These are phyloP conservation scores for Vanilla planifolia DNA, from an alignment of 106 monocot species.

Conservation along the genomic window DNA sequence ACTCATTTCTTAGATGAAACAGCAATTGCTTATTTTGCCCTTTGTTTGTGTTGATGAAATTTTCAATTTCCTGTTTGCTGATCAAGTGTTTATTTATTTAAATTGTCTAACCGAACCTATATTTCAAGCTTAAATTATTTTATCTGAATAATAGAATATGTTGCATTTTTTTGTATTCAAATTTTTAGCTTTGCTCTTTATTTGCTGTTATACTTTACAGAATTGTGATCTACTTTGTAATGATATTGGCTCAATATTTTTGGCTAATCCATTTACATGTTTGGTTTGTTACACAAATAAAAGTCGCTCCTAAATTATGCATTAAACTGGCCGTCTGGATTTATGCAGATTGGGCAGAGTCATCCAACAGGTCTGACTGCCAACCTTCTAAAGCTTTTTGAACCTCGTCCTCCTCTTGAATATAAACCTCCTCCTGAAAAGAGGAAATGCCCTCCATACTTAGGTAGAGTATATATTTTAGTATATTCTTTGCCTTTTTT, in stretches of 20 bases:
- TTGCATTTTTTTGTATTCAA: no score
- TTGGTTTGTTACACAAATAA: not conserved
- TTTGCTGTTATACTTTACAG: not conserved
- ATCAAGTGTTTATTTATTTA: no score
- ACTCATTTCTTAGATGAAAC: no score
- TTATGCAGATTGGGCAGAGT: constrained; percentile 79
- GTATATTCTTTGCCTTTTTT: not conserved
- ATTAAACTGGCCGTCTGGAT: not conserved
- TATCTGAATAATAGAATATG: no score
- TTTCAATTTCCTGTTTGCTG: no score
- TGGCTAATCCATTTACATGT: not conserved
- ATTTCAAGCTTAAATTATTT: no score
- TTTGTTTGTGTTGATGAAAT: no score
- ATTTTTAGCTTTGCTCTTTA: not conserved
- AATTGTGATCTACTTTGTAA: not conserved
- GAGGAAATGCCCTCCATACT: constrained; percentile 64
- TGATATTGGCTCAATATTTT: no score
- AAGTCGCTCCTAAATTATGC: not conserved
- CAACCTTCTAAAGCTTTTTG: constrained; percentile 92
- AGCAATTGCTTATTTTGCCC: no score
- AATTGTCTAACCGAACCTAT: no score
- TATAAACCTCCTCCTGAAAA: constrained; percentile 83
- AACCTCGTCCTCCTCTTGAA: constrained; percentile 81
- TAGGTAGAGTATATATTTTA: constrained; percentile 29
- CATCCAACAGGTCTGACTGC: constrained; percentile 94